phyloP scores from a whole-genome alignment of 83 land plant species.

The Diphasiastrum complanatum region DNA sequence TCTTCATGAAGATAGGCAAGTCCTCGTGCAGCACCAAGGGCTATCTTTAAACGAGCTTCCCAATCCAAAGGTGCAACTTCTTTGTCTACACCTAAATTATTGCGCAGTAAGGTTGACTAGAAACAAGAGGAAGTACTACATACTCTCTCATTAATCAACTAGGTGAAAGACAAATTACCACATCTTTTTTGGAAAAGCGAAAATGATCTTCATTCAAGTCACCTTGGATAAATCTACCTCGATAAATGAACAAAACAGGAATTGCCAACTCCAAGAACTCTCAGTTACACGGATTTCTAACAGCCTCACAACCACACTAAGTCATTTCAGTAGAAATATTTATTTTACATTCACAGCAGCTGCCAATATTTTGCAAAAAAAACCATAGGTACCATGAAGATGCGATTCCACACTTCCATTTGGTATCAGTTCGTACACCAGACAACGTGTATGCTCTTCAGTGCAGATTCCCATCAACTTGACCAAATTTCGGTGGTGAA shows the following conservation, averaged over 20 bases:
- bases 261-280: no score
- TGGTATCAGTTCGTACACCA: slow-evolving; percentile 68
- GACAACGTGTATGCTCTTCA: slow-evolving; percentile 50
- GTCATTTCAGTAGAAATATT: neutral
- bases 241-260: no score
- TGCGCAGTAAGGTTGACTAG: neutral
- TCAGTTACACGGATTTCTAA: no score
- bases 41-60: slow-evolving; percentile 75
- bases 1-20: slow-evolving; percentile 85
- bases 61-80: slow-evolving; percentile 59
- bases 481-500: slow-evolving; percentile 75
- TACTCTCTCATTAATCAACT: neutral
- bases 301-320: neutral
- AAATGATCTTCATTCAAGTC: no score
- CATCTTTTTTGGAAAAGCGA: no score
- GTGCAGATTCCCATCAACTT: slow-evolving; percentile 69
- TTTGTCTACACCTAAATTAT: slow-evolving; percentile 48
- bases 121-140: neutral
- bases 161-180: neutral
- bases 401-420: slow-evolving; percentile 87
- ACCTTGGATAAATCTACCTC: no score
- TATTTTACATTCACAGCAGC: neutral
- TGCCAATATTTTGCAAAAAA: neutral
- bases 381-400: slow-evolving; percentile 55
- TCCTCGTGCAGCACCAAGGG: slow-evolving; percentile 76